Conservation (phyloP, 2,329 filamentous ascomycete species). For the Hymenoscyphus scutula region DNA sequence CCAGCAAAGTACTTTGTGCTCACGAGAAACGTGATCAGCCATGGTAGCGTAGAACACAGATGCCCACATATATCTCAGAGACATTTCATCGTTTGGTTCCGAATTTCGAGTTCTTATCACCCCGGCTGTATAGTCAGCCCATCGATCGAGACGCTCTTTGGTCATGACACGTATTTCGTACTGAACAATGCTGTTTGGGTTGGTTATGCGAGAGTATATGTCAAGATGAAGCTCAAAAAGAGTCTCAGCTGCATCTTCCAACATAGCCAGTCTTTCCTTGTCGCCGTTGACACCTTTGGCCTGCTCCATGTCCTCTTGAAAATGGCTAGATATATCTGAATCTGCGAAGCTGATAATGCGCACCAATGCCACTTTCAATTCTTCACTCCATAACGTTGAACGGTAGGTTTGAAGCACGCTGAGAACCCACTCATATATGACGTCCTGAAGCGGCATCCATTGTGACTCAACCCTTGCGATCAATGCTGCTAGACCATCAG, state of each 20-base stretch:
- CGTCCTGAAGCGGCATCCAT: slow-evolving; percentile 55
- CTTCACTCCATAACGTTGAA: slow-evolving; percentile 55
- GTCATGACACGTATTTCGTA: slow-evolving; percentile 50
- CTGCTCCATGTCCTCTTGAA: slow-evolving; percentile 43
- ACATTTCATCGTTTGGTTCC: slow-evolving; percentile 40
- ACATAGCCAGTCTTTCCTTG: slow-evolving; percentile 37
- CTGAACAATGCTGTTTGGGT: slow-evolving; percentile 55
- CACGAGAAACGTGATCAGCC: slow-evolving; percentile 52
- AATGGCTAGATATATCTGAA: slow-evolving; percentile 48
- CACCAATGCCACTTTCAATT: slow-evolving; percentile 55
- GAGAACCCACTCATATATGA: slow-evolving; percentile 58
- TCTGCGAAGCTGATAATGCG: slow-evolving; percentile 51
- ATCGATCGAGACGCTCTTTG: slow-evolving; percentile 57
- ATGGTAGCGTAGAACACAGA: slow-evolving; percentile 61
- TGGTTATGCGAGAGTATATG: slow-evolving; percentile 61
- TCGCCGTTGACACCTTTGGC: slow-evolving; percentile 12
- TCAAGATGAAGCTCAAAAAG: slow-evolving; percentile 68
- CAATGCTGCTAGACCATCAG: slow-evolving; percentile 52
- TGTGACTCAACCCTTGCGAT: slow-evolving; percentile 46
- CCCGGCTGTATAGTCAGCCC: slow-evolving; percentile 56
- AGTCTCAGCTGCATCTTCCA: slow-evolving; percentile 54
- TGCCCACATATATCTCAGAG: slow-evolving; percentile 64
- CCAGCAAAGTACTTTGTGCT: slow-evolving; percentile 60
- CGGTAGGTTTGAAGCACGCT: slow-evolving; percentile 51
- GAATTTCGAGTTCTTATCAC: slow-evolving; percentile 40